Base-by-base conservation (phyloP, 352 stramenopile species). In the Pythium aphanidermatum region DNA sequence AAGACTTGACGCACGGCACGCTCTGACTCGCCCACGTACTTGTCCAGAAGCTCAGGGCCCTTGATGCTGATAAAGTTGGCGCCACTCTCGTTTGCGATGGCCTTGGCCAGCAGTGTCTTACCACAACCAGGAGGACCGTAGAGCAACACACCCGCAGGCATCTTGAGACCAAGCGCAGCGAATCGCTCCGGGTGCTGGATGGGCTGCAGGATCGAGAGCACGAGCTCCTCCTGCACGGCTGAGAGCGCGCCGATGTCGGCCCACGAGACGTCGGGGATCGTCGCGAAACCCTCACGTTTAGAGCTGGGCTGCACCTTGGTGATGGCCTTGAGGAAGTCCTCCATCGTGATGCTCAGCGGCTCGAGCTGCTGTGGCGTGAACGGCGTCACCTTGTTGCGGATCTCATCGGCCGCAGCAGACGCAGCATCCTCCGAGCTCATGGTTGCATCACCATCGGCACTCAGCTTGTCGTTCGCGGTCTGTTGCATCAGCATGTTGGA, bases 11-110 rank as follows among this genome's bases (percentile, higher is more conserved):
- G 86, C 38, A 97, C 92, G 1, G 87, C 92, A 26, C 91, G 80
- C 67, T 99, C 97, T 27, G 84, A 98, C 71, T 99, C 96, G 26
- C 96, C 96, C 3, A 99, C 96, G 64, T 99, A 99, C 68, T 99
- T 99, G 78, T 99, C 96, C 23, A 99, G 79, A 24, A 99, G 75
- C 67, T 99, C 96, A 1, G 97, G 96, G 16, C 97, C 97, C 66
- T 99, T 99, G 43, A 99, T 96, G 44, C 78, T 96, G 59, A 99
- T 99, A 51, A 99, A 99, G 64, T 99, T 99, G 12, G 96, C 96
- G 3, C 93, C 93, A 65, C 87, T 98, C 68, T 99, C 95, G 60
- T 98, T 97, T 13, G 96, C 96, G 54, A 99, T 97, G 0, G 97
- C 97, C 63, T 99, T 99, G 5, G 97, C 97, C 36, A 99, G 64